phyloP scores from a whole-genome alignment of 441 rosid species.

The Erodium trifolium region DNA sequence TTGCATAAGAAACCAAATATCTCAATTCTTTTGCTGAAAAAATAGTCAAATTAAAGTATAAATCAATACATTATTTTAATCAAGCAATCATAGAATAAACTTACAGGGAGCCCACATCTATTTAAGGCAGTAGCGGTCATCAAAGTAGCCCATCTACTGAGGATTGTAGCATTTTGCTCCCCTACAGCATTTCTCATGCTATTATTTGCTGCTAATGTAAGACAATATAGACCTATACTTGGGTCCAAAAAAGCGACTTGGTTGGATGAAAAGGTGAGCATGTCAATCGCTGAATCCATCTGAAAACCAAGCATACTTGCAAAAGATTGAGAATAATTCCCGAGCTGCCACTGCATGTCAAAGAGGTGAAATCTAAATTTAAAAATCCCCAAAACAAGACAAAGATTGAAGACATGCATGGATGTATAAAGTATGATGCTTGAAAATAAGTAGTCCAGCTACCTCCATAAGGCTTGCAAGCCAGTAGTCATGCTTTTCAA shows the following conservation, averaged over 20 bases:
- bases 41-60: constrained; percentile 3
- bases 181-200: constrained; percentile 65
- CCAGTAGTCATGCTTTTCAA: constrained; percentile 76
- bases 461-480: constrained; percentile 84
- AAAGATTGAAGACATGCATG: constrained; percentile 9
- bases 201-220: constrained; percentile 46
- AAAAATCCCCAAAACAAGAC: constrained; percentile 3
- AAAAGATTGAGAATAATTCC: constrained; percentile 60
- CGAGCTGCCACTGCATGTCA: constrained; percentile 83
- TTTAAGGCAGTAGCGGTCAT: constrained; percentile 70
- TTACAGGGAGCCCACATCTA: constrained; percentile 91
- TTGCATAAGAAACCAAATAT: neutral
- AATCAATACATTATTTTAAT: constrained; percentile 8
- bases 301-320: constrained; percentile 57
- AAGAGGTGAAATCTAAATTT: constrained; percentile 21
- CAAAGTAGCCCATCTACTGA: constrained; percentile 77
- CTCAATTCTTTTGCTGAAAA: neutral
- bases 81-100: constrained; percentile 26
- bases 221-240: constrained; percentile 68
- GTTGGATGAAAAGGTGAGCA: constrained; percentile 44
- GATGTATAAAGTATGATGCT: constrained; percentile 9
- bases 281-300: constrained; percentile 28
- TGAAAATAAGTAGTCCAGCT: constrained; percentile 25
- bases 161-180: constrained; percentile 53
- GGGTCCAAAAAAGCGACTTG: constrained; percentile 74